Conservation (phyloP, 176 grass and related monocot species). For the Sorghum bicolor region Sorghum_bicolor_NCBIv3 NC_012872.2:61472501-61473000, state of each 20-base stretch:
- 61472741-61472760: conserved; percentile 32
- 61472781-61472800: conserved; percentile 18
- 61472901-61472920: not conserved
- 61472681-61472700: conserved; percentile 73
- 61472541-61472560: conserved; percentile 41
- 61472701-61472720: conserved; percentile 11
- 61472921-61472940: not conserved
- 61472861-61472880: conserved; percentile 3
- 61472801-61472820: not conserved
- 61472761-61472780: conserved; percentile 11
- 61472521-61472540: conserved; percentile 20
- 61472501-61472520: conserved; percentile 1
- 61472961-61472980: not conserved
- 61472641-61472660: conserved; percentile 22
- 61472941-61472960: not conserved
- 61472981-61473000: not conserved
- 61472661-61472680: conserved; percentile 71
- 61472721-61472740: not conserved
- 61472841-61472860: conserved; percentile 12
- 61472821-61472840: not conserved
- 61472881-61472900: not conserved
- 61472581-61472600: conserved; percentile 42
- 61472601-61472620: not conserved
- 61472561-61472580: conserved; percentile 59
- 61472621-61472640: not conserved